These are phyloP conservation scores for Pyrenula aspistea DNA, from an alignment of 495 filamentous ascomycete genomes.

Conservation along the genomic window DNA sequence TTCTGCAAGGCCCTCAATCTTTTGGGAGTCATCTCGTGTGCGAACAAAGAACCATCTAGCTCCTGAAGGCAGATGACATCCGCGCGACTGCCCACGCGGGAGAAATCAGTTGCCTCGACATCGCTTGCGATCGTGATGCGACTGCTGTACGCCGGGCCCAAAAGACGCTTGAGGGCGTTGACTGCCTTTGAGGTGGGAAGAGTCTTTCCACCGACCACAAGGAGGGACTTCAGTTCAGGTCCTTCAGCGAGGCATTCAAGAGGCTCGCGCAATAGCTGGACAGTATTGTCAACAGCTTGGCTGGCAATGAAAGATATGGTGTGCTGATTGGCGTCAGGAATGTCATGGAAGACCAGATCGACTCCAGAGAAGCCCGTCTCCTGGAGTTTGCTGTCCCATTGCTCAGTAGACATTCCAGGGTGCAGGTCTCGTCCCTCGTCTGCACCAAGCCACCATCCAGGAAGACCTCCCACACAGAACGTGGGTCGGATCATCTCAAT, in stretches of 20 bases:
- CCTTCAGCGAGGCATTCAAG: neutral
- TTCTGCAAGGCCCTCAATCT: neutral
- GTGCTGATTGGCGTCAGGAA: neutral
- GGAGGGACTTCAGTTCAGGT: neutral
- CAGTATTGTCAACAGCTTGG: neutral
- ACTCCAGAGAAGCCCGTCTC: constrained; percentile 14
- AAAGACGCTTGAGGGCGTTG: neutral
- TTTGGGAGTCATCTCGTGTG: constrained; percentile 10
- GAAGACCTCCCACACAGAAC: constrained; percentile 26
- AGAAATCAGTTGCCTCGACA: neutral
- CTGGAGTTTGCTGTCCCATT: neutral
- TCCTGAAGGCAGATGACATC: constrained; percentile 21
- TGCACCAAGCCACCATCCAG: constrained; percentile 39
- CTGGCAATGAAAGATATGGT: neutral
- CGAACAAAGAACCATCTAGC: constrained; percentile 22
- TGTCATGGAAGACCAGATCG: constrained; percentile 2
- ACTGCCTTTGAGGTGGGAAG: constrained; percentile 9
- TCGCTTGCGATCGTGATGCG: neutral
- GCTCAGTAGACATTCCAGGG: constrained; percentile 5
- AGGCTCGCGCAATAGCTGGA: neutral
- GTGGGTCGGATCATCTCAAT: constrained; percentile 19
- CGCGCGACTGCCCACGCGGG: neutral
- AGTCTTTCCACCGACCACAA: constrained; percentile 4
- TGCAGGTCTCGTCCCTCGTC: constrained; percentile 16
- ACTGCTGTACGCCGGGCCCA: neutral